Evolutionary conservation across 2,329 filamentous ascomycete species (phyloP).

Genomic region (Aspergillus sp.): DNA sequence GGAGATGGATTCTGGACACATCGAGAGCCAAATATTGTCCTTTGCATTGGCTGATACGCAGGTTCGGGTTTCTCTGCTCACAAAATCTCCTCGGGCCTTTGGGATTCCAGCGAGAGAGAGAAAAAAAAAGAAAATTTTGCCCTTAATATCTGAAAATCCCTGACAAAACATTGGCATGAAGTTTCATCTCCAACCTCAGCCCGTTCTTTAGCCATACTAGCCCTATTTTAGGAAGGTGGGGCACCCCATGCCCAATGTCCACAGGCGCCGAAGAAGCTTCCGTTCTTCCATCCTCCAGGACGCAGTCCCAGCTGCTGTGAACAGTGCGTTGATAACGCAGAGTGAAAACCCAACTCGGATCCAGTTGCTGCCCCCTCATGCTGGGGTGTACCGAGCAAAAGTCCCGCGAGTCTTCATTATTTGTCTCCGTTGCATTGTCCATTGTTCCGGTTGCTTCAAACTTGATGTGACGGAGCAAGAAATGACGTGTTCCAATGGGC

Average conservation of each 20-base stretch:
- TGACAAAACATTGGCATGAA: constrained; percentile 2
- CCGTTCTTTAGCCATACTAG: neutral
- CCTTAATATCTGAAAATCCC: neutral
- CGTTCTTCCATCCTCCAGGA: neutral
- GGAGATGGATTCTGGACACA: constrained; percentile 18
- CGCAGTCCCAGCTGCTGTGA: neutral
- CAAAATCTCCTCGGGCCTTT: neutral
- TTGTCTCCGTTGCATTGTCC: neutral
- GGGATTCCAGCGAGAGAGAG: neutral
- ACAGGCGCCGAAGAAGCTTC: neutral
- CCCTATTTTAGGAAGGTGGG: constrained; percentile 7
- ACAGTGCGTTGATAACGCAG: neutral
- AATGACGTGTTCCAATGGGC: constrained; percentile 5
- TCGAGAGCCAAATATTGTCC: constrained; percentile 11
- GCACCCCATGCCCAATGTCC: neutral
- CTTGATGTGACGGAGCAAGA: neutral
- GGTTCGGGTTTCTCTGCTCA: neutral
- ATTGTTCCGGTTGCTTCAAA: neutral
- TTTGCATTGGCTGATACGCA: constrained; percentile 1
- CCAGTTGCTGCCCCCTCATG: neutral
- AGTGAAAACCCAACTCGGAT: neutral
- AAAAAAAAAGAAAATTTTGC: neutral
- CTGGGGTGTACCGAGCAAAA: neutral
- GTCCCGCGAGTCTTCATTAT: neutral
- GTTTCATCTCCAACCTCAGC: neutral